These are phyloP conservation scores for Globisporangium cederbergense DNA, from an alignment of 352 stramenopile genomes.

Conservation along the genomic window DNA sequence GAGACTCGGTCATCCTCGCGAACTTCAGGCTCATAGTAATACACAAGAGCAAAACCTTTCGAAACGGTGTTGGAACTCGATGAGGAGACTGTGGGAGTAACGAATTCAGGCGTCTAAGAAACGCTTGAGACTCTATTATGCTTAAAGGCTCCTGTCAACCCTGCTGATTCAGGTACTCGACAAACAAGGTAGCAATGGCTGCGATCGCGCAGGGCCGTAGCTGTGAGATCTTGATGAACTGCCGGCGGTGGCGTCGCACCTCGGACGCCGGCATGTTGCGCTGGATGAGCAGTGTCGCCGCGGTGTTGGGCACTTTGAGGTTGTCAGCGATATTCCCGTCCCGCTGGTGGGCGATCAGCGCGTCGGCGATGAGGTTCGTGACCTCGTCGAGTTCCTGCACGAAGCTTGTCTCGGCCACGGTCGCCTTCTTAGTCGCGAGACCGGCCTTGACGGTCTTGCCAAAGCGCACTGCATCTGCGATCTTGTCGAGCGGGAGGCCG, in stretches of 20 bases:
- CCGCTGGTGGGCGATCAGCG: slow-evolving; percentile 54
- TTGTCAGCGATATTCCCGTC: slow-evolving; percentile 57
- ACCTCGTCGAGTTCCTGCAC: slow-evolving; percentile 65
- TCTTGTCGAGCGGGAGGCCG: slow-evolving; percentile 41
- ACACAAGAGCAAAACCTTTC: no score
- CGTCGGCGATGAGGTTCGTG: slow-evolving; percentile 56
- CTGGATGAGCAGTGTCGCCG: slow-evolving; percentile 31
- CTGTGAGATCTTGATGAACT: slow-evolving; percentile 82
- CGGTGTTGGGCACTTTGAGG: slow-evolving; percentile 35
- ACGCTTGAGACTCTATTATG: not conserved
- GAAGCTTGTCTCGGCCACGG: slow-evolving; percentile 63
- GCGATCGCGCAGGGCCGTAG: slow-evolving; percentile 48
- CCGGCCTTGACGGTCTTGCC: slow-evolving; percentile 71
- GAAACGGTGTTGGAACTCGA: no score
- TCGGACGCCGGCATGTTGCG: slow-evolving; percentile 55
- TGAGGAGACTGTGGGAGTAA: no score
- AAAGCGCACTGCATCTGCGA: slow-evolving; percentile 52
- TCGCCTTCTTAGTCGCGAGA: slow-evolving; percentile 56
- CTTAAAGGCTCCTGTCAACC: slow-evolving; percentile 20
- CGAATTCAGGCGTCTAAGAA: no score
- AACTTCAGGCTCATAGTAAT: no score
- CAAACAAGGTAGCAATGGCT: slow-evolving; percentile 60
- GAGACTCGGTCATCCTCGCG: no score
- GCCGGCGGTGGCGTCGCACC: slow-evolving; percentile 62
- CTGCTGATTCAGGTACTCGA: slow-evolving; percentile 79